phyloP scores from a whole-genome alignment of 257 asterid species.

The Hygrophila difformis region DNA sequence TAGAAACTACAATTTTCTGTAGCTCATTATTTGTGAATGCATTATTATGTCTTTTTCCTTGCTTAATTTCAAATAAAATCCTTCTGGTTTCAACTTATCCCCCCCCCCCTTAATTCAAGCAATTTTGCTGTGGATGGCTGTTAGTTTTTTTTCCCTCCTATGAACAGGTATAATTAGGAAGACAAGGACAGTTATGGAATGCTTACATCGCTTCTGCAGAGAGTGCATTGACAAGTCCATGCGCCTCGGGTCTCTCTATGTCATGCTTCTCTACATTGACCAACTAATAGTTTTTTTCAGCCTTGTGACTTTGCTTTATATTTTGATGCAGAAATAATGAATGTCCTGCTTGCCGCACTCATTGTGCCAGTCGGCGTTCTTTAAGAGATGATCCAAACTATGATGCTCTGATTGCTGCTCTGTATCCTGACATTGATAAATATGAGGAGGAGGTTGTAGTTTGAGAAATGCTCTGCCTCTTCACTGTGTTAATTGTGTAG shows the following conservation, averaged over 20 bases:
- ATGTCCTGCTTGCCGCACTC: constrained; percentile 99
- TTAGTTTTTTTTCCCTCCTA: constrained; percentile 17
- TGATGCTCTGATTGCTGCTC: constrained; percentile 77
- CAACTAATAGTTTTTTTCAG: constrained; percentile 10
- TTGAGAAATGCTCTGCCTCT: constrained; percentile 18
- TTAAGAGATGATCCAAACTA: constrained; percentile 97
- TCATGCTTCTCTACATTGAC: constrained; percentile 16
- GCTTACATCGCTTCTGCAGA: constrained; percentile 98
- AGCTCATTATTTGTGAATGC: constrained; percentile 12
- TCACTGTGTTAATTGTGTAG: constrained; percentile 11
- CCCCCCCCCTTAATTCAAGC: constrained; percentile 7
- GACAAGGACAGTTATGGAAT: constrained; percentile 99
- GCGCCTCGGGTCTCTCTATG: constrained; percentile 87
- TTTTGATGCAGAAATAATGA: constrained; percentile 73
- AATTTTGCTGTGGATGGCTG: constrained; percentile 8
- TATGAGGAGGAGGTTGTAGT: constrained; percentile 85
- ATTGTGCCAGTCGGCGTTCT: constrained; percentile 99
- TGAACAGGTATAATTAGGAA: constrained; percentile 85
- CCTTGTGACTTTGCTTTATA: constrained; percentile 13
- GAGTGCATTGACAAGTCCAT: constrained; percentile 99
- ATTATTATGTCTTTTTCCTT: constrained; percentile 9
- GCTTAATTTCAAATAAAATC: too few species aligned
- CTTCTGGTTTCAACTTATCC: not conserved
- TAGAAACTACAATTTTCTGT: constrained; percentile 8
- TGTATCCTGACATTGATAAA: constrained; percentile 92